Percentiles rank a stretch among this genome's conserved stretches.
phyloP scores from a whole-genome alignment of 805 yeast species.

The Candida boidinii region DNA sequence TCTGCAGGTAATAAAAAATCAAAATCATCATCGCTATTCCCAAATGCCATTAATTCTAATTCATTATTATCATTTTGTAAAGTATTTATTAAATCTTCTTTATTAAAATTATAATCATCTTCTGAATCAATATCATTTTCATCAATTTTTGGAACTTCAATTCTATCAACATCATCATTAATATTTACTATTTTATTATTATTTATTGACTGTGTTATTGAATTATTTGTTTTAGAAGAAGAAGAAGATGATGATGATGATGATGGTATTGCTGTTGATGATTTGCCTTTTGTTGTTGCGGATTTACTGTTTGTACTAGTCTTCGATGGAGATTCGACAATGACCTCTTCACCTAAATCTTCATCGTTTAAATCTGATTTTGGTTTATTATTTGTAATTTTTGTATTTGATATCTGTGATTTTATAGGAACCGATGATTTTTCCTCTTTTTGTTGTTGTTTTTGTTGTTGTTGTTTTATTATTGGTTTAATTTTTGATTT shows the following conservation, averaged over 20 bases:
- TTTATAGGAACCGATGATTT: too few relatives aligned
- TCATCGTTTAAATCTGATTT: conserved; percentile 27
- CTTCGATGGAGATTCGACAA: conserved; percentile 6
- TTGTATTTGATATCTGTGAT: background rate
- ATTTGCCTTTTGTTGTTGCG: too few relatives aligned
- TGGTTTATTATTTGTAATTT: background rate
- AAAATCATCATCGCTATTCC: conserved; percentile 26
- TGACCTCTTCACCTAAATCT: conserved; percentile 54
- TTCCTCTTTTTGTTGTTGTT: conserved; percentile 1
- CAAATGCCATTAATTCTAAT: conserved; percentile 24
- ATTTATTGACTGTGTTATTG: conserved; percentile 20
- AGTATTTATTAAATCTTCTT: conserved; percentile 34
- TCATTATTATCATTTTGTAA: conserved; percentile 30
- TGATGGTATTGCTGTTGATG: too few relatives aligned
- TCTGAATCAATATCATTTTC: conserved; percentile 41
- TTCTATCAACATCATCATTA: conserved; percentile 17
- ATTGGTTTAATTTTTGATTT: conserved; percentile 3
- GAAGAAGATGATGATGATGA: too few relatives aligned
- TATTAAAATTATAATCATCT: conserved; percentile 55
- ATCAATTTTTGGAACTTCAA: conserved; percentile 44
- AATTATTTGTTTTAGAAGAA: background rate
- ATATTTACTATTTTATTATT: conserved; percentile 24
- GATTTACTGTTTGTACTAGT: too few relatives aligned
- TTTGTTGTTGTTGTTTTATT: conserved; percentile 6
- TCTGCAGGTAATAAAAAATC: conserved; percentile 19